phyloP scores from a whole-genome alignment of 2,329 filamentous ascomycete species.

The Phoma herbarum region DNA sequence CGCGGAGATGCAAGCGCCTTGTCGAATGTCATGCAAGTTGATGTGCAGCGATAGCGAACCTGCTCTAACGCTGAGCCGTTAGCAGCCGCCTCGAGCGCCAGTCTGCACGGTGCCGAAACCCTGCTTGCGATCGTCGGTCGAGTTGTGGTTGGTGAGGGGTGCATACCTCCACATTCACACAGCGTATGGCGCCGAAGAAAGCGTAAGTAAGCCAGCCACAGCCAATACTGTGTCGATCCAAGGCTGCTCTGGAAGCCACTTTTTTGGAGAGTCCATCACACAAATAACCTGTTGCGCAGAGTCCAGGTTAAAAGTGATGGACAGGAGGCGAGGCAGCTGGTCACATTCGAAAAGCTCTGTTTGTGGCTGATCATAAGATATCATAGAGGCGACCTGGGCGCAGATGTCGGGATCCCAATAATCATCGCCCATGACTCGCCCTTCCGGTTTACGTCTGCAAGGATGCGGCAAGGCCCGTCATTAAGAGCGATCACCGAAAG shows the following conservation, averaged over 20 bases:
- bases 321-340: constrained; percentile 3
- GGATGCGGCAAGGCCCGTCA: constrained; percentile 8
- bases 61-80: constrained; percentile 16
- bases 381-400: constrained; percentile 1
- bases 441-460: constrained; percentile 1
- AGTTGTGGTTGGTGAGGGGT: constrained; percentile 10
- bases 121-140: constrained; percentile 10
- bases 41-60: constrained; percentile 18
- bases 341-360: neutral
- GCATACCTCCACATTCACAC: constrained; percentile 4
- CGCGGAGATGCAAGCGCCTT: constrained; percentile 1
- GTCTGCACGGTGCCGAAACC: constrained; percentile 4
- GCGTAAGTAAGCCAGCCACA: constrained; percentile 8
- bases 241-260: constrained; percentile 7
- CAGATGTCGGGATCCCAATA: neutral
- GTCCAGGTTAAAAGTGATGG: neutral
- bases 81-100: constrained; percentile 10
- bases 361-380: constrained; percentile 15
- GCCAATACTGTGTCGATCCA: constrained; percentile 3
- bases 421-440: constrained; percentile 8
- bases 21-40: constrained; percentile 19
- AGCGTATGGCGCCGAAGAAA: neutral
- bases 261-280: neutral
- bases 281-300: neutral
- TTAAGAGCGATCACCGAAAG: constrained; percentile 5